phyloP scores from a whole-genome alignment of 2,329 filamentous ascomycete species.

The Cordyceps farinosa region DNA sequence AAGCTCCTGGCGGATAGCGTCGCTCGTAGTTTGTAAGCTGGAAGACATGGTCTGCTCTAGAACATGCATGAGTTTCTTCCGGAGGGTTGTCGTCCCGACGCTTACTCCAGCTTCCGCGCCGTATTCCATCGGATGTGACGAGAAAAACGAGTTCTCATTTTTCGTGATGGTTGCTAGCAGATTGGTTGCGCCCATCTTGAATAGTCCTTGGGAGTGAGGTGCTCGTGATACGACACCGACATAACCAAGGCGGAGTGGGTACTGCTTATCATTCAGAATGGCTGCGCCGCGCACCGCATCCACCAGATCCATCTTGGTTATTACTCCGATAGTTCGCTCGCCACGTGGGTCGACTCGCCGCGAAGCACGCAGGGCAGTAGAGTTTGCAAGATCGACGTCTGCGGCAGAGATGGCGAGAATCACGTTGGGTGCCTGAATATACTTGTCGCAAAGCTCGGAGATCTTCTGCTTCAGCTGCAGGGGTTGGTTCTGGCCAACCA shows the following conservation, averaged over 20 bases:
- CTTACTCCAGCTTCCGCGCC: slow-evolving; percentile 67
- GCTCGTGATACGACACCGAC: slow-evolving; percentile 90
- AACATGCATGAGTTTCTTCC: slow-evolving; percentile 95
- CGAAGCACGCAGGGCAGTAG: slow-evolving; percentile 84
- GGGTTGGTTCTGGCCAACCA: slow-evolving; percentile 86
- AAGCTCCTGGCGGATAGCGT: slow-evolving; percentile 90
- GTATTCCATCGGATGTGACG: slow-evolving; percentile 75
- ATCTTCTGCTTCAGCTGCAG: slow-evolving; percentile 93
- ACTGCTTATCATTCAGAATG: slow-evolving; percentile 85
- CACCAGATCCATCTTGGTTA: slow-evolving; percentile 98
- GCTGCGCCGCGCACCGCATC: slow-evolving; percentile 73
- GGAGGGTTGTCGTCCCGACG: slow-evolving; percentile 80
- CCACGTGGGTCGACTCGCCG: slow-evolving; percentile 89
- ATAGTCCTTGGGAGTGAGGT: slow-evolving; percentile 67
- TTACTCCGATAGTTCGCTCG: slow-evolving; percentile 95
- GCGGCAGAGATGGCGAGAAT: slow-evolving; percentile 96
- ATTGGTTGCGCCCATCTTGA: slow-evolving; percentile 77
- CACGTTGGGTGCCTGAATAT: slow-evolving; percentile 93
- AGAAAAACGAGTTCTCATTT: slow-evolving; percentile 87
- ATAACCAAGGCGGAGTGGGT: slow-evolving; percentile 90
- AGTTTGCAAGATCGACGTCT: slow-evolving; percentile 96
- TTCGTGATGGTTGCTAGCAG: slow-evolving; percentile 77
- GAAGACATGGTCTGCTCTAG: slow-evolving; percentile 96
- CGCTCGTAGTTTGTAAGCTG: slow-evolving; percentile 81
- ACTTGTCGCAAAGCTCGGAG: slow-evolving; percentile 93